Evolutionary conservation across 306 rosid genomes (phyloP), one percentile per base, ranked within the genome.

Genomic region (Acacia acuminata): DNA sequence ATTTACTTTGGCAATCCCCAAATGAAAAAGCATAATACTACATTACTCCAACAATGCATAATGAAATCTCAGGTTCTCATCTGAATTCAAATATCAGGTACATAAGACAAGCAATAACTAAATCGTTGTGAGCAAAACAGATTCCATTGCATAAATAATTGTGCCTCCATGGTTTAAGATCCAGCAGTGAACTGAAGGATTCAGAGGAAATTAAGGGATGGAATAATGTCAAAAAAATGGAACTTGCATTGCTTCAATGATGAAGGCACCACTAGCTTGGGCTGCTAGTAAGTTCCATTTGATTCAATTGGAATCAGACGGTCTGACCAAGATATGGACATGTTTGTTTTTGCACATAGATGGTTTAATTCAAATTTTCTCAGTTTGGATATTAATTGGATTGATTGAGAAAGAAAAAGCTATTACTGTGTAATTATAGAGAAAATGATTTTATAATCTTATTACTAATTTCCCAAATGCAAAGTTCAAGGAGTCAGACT

Each of bases 171-270:
- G 17, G 45, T 70, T 42, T 11, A 17, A 44, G 48, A 27, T 72
- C 44, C 77, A 71, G 75, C 70, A 79, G 38, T 16, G 16, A 84
- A 73, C 30, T 53, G 80, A 16, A 65, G 58, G 69, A 56, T 65
- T 83, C 47, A 80, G 72, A 32, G 71, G 22, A 4, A 61, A 45
- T 22, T 42, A 51, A 55, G 10, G 58, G 15, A 48, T 25, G 16
- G 42, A 3, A 17, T 14, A 50, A 34, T 66, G 34, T 13, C 34
- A 10, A 25, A 16, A 16, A 61, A 61, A 61, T 10, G 67, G 67
- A 27, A 63, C 6, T 27, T 63, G 19, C 68, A 13, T 63, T 63
- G 68, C 19, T 63, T 63, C 20, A 63, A 27, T 27, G 3, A 13
- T 27, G 38, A 5, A 63, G 68, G 44, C n/a, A 43, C 51, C 51